Conservation (phyloP, 352 stramenopile species). For the Pythium phragmitis region DNA sequence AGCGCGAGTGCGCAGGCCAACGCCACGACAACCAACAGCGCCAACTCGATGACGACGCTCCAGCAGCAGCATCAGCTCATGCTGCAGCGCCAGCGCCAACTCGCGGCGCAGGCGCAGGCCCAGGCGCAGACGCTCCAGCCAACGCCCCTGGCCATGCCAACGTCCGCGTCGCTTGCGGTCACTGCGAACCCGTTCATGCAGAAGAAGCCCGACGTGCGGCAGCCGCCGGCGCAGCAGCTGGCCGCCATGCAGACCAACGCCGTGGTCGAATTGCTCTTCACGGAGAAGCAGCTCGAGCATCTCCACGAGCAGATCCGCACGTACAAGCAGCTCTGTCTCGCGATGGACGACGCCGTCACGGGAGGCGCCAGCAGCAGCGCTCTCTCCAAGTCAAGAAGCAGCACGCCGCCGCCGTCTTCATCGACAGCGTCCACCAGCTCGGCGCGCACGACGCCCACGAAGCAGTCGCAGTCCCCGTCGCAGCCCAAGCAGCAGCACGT, state of each 20-base stretch:
- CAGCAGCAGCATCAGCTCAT: conserved; percentile 34
- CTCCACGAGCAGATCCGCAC: conserved; percentile 85
- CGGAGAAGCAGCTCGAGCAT: conserved; percentile 83
- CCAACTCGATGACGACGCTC: conserved; percentile 17
- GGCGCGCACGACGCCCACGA: not conserved
- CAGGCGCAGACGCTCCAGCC: conserved; percentile 27
- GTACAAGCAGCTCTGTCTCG: conserved; percentile 82
- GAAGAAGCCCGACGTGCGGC: conserved; percentile 44
- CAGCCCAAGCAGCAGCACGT: conserved; percentile 2
- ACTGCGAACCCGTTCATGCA: conserved; percentile 62
- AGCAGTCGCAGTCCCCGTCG: not conserved
- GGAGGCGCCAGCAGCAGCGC: not conserved
- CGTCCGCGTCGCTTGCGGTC: conserved; percentile 38
- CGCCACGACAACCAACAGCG: conserved; percentile 8
- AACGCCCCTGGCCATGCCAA: not conserved
- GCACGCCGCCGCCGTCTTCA: conserved; percentile 12
- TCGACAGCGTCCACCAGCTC: not conserved
- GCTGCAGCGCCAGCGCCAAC: conserved; percentile 35
- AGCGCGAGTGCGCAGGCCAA: conserved; percentile 2
- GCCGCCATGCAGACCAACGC: conserved; percentile 39
- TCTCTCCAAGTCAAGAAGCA: conserved; percentile 11
- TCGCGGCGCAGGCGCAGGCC: conserved; percentile 28
- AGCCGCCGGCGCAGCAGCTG: conserved; percentile 33
- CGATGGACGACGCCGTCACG: conserved; percentile 67
- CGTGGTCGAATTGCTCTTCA: conserved; percentile 59